A percentile compares a stretch with the other conserved stretches of the same genome.
phyloP scores from a whole-genome alignment of 2,329 filamentous ascomycete genomes.

The Fusarium camptoceras region DNA sequence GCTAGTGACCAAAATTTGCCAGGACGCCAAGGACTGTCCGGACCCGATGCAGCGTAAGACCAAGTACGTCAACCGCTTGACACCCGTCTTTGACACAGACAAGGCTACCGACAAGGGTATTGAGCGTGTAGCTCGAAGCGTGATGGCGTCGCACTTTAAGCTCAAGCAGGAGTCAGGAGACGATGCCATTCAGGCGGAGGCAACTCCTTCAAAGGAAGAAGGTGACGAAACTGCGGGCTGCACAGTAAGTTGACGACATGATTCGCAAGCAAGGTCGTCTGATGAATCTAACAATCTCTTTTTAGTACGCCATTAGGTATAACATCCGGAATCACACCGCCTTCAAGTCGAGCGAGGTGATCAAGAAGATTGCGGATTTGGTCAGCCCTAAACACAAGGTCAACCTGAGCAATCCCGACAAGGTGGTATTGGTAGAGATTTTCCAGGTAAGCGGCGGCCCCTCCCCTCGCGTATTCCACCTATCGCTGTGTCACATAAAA shows the following conservation, averaged over 20 bases:
- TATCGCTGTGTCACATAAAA: slow-evolving; percentile 24
- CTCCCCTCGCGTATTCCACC: slow-evolving; percentile 34
- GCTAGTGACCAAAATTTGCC: slow-evolving; percentile 66
- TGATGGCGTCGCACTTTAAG: slow-evolving; percentile 73
- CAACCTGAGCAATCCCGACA: slow-evolving; percentile 80
- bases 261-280: slow-evolving; percentile 11
- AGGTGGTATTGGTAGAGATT: slow-evolving; percentile 82
- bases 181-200: slow-evolving; percentile 24
- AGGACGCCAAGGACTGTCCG: slow-evolving; percentile 61
- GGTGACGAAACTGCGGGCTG: slow-evolving; percentile 42
- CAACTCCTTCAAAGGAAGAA: slow-evolving; percentile 27
- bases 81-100: slow-evolving; percentile 64
- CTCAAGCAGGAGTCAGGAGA: slow-evolving; percentile 50
- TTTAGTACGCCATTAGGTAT: slow-evolving; percentile 85
- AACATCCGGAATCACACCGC: slow-evolving; percentile 78
- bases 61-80: slow-evolving; percentile 69
- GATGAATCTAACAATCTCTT: slow-evolving; percentile 28
- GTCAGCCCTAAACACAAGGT: slow-evolving; percentile 78
- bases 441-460: slow-evolving; percentile 71
- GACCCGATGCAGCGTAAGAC: slow-evolving; percentile 59
- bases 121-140: slow-evolving; percentile 70
- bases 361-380: slow-evolving; percentile 75
- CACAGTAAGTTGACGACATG: slow-evolving; percentile 56
- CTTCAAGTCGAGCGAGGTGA: slow-evolving; percentile 75
- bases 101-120: slow-evolving; percentile 78